Percentiles rank a stretch among this genome's conserved stretches.
Conservation (phyloP, 371 early-diverging fungal genomes). For the Mucor plumbeus region DNA sequence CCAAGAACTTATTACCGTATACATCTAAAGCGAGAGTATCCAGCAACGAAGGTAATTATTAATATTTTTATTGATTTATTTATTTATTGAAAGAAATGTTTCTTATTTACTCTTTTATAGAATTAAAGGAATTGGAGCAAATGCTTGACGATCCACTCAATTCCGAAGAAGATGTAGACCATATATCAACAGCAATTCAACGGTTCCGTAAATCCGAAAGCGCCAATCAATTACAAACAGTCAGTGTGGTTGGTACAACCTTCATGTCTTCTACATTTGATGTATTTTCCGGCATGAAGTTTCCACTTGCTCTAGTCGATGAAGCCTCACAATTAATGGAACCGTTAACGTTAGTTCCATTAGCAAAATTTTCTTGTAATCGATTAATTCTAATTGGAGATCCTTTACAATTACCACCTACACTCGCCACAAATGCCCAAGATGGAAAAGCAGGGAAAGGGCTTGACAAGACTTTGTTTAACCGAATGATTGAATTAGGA, state of each 20-base stretch:
- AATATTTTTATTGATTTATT: too few relatives aligned
- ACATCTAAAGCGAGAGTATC: constrained; percentile 60
- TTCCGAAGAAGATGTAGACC: constrained; percentile 57
- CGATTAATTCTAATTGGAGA: constrained; percentile 90
- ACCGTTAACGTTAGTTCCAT: constrained; percentile 85
- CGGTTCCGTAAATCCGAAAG: constrained; percentile 65
- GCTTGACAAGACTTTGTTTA: constrained; percentile 87
- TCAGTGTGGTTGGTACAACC: constrained; percentile 78
- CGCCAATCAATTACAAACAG: constrained; percentile 45
- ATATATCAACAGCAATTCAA: constrained; percentile 69
- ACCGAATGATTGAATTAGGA: constrained; percentile 67
- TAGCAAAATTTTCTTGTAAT: constrained; percentile 65
- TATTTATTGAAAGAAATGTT: background rate
- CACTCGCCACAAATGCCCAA: constrained; percentile 61
- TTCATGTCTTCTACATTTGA: constrained; percentile 82
- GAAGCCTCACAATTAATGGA: constrained; percentile 91
- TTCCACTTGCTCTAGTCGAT: constrained; percentile 84
- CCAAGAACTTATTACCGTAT: constrained; percentile 70
- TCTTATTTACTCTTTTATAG: constrained; percentile 23
- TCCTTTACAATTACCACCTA: constrained; percentile 87
- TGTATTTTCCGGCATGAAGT: constrained; percentile 57
- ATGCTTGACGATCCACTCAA: constrained; percentile 69
- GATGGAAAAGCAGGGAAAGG: constrained; percentile 58
- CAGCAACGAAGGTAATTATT: constrained; percentile 51
- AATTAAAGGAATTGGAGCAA: constrained; percentile 74